Conservation (phyloP, 2,329 filamentous ascomycete species). For the Trichoderma oligosporum region DNA sequence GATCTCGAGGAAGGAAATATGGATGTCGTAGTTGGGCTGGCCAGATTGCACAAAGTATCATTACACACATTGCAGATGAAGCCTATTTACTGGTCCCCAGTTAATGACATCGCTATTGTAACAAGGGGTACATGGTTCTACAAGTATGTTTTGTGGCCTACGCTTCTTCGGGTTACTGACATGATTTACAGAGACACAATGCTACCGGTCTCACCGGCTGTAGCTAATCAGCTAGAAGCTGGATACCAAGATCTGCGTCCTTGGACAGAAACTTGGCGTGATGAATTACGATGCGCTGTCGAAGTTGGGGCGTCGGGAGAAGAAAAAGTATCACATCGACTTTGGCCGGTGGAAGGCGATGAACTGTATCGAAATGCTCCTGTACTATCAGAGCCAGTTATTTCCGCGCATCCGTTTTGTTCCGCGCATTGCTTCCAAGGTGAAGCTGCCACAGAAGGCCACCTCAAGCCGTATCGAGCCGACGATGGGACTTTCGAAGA, state of each 20-base stretch:
- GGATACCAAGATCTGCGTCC: conserved; percentile 82
- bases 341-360: conserved; percentile 65
- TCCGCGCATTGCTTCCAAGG: conserved; percentile 57
- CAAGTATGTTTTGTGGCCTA: conserved; percentile 42
- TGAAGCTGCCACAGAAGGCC: conserved; percentile 55
- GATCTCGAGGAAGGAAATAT: conserved; percentile 30
- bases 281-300: conserved; percentile 84
- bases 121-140: conserved; percentile 95
- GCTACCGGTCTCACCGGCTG: conserved; percentile 76
- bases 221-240: conserved; percentile 90
- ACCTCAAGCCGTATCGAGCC: conserved; percentile 35
- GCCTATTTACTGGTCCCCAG: conserved; percentile 95
- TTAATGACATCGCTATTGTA: conserved; percentile 82
- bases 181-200: conserved; percentile 64
- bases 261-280: conserved; percentile 88
- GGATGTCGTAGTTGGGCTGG: conserved; percentile 80
- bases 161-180: conserved; percentile 20
- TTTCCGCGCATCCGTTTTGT: conserved; percentile 56
- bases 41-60: conserved; percentile 83
- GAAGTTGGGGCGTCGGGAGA: conserved; percentile 88
- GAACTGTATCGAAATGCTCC: conserved; percentile 21
- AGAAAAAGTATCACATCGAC: conserved; percentile 77
- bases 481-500: conserved; percentile 37
- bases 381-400: conserved; percentile 35
- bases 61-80: conserved; percentile 83